Percentiles rank a stretch among this genome's conserved stretches.
Evolutionary conservation across 805 yeast genomes (phyloP).

Genomic region (Yamadazyma philogaea): DNA sequence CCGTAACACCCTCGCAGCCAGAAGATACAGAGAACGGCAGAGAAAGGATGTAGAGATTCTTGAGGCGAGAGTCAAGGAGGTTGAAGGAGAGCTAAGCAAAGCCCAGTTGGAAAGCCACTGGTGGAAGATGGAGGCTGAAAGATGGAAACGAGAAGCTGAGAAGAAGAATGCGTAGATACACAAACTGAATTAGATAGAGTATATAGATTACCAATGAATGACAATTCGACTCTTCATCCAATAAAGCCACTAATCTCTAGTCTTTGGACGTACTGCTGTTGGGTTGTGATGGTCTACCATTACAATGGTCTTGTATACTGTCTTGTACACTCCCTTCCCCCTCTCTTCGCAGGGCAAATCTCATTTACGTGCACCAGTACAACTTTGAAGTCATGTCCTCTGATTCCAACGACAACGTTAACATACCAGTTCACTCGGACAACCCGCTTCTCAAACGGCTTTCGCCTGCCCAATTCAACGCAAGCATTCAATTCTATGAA

Average conservation of each 20-base stretch:
- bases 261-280: too few species aligned
- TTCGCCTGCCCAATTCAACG: conserved; percentile 33
- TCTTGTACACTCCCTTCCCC: too few species aligned
- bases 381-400: not conserved
- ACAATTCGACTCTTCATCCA: too few species aligned
- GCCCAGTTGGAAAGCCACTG: conserved; percentile 7
- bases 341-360: too few species aligned
- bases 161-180: not conserved
- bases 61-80: conserved; percentile 8
- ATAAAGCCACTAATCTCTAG: too few species aligned
- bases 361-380: not conserved
- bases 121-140: conserved; percentile 14
- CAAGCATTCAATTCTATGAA: conserved; percentile 38
- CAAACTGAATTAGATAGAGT: not conserved
- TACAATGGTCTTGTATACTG: too few species aligned
- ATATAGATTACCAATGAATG: not conserved
- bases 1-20: conserved; percentile 13
- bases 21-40: conserved; percentile 14
- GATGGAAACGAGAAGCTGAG: conserved; percentile 9
- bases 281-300: too few species aligned
- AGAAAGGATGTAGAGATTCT: conserved; percentile 12
- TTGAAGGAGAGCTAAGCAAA: conserved; percentile 7
- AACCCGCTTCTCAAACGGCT: conserved; percentile 29
- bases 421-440: conserved; percentile 8
- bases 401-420: not conserved